phyloP scores from a whole-genome alignment of 2,329 filamentous ascomycete species.

The Scytalidium lignicola region DNA sequence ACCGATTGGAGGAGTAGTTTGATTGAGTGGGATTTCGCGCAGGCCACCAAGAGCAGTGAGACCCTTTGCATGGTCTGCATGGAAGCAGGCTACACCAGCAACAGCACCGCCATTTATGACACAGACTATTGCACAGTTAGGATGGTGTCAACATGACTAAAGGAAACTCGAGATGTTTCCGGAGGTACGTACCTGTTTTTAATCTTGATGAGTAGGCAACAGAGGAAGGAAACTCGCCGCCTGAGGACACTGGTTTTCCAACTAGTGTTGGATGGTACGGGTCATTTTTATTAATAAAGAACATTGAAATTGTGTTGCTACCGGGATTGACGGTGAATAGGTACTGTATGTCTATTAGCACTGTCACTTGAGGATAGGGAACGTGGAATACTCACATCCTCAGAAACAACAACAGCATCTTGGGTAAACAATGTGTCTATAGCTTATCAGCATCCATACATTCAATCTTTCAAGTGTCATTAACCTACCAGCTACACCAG shows the following conservation, averaged over 20 bases:
- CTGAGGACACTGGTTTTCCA: constrained; percentile 35
- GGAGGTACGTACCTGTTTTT: constrained; percentile 2
- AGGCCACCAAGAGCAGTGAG: constrained; percentile 38
- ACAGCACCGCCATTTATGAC: constrained; percentile 31
- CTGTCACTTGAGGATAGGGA: background rate
- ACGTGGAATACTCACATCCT: constrained; percentile 5
- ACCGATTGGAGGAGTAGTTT: constrained; percentile 51
- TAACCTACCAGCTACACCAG: constrained; percentile 4
- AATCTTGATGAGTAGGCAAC: constrained; percentile 28
- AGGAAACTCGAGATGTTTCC: background rate
- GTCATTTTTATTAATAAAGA: constrained; percentile 34
- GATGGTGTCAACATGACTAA: background rate
- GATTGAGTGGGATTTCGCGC: constrained; percentile 40
- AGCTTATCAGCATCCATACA: background rate
- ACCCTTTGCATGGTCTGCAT: constrained; percentile 30
- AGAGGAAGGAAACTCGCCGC: constrained; percentile 45
- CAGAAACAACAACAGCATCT: background rate
- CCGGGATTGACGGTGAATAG: constrained; percentile 50
- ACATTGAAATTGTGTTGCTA: constrained; percentile 43
- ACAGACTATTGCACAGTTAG: constrained; percentile 30
- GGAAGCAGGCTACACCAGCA: constrained; percentile 37
- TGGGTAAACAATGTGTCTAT: background rate
- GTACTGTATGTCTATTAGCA: constrained; percentile 27
- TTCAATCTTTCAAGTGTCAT: background rate
- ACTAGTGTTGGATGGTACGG: constrained; percentile 37